These are phyloP conservation scores for Trichoderma sp. DNA, from an alignment of 2,329 filamentous ascomycete species.

Conservation along the genomic window DNA sequence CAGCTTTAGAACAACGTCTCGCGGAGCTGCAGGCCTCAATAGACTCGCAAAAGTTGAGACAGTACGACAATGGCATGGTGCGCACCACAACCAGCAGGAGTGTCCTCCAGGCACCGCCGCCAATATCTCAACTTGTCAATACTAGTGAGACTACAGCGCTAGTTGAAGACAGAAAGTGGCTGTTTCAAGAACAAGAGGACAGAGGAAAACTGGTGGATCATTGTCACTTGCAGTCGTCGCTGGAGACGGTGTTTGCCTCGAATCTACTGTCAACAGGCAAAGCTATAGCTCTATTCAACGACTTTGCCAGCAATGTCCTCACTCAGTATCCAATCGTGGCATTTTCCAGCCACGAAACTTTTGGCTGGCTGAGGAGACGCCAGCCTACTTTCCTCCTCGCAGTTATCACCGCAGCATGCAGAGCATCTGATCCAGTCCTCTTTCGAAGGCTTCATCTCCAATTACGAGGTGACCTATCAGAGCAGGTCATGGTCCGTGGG, in stretches of 20 bases:
- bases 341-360: background rate
- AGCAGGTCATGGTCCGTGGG: background rate
- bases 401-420: background rate
- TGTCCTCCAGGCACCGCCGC: background rate
- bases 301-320: background rate
- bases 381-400: background rate
- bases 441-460: background rate
- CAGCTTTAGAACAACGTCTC: background rate
- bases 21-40: background rate
- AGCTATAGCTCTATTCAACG: background rate
- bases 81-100: background rate
- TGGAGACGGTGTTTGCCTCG: background rate
- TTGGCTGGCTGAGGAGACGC: background rate
- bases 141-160: no score
- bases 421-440: background rate
- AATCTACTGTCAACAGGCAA: background rate
- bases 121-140: background rate
- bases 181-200: background rate
- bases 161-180: background rate
- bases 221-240: background rate
- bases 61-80: background rate
- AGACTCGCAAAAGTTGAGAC: background rate
- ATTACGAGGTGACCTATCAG: background rate
- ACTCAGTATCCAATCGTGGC: background rate
- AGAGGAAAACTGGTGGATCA: background rate